Evolutionary conservation across 139 green algal species (phyloP), one percentile per base, ranked within the genome.

Genomic region (Chlamydomonas schloesseri): DNA sequence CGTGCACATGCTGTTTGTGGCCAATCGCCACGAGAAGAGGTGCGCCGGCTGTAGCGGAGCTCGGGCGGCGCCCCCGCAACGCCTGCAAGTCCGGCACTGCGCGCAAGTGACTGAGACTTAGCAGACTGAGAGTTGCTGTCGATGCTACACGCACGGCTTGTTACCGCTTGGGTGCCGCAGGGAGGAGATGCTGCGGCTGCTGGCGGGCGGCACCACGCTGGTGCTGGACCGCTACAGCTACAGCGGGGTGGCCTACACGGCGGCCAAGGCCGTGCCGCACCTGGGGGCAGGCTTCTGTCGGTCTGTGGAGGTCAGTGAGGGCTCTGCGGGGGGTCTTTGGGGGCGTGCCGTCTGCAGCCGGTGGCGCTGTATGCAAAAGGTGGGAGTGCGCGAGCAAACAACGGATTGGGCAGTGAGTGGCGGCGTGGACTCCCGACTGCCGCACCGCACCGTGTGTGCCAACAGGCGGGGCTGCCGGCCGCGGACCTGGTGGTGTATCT

Each of bases 181-280:
- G 42, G 37, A 89, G 10, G 78, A 68, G 26, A 91, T 98, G 88
- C 37, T 98, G 28, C 37, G 55, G 18, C 89, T 94, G 29, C 93
- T 99, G 47, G 21, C 42, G 2, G 64, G 67, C 17, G 98, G 98
- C 79, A 95, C 89, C 8, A 98, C 96, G 13, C 89, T 99, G 1
- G 91, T 99, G 26, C 93, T 98, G 28, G 98, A 99, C 87, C 91
- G 98, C 20, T 99, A 99, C 81, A 93, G 94, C 3, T 98, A 96
- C 90, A 91, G 84, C 65, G 97, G 97, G 21, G 94, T 97, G 2
- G 97, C 96, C 0, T 99, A 98, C 90, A 97, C 95, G 0, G 91
- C 95, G 0, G 97, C 97, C 82, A 99, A 99, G 89, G 75, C 83
- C 10, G 2, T 85, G 46, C 46, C 65, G 79, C 79, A 85, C 65